phyloP scores from a whole-genome alignment of 2,329 filamentous ascomycete species.

The Drechslera avenae region DNA sequence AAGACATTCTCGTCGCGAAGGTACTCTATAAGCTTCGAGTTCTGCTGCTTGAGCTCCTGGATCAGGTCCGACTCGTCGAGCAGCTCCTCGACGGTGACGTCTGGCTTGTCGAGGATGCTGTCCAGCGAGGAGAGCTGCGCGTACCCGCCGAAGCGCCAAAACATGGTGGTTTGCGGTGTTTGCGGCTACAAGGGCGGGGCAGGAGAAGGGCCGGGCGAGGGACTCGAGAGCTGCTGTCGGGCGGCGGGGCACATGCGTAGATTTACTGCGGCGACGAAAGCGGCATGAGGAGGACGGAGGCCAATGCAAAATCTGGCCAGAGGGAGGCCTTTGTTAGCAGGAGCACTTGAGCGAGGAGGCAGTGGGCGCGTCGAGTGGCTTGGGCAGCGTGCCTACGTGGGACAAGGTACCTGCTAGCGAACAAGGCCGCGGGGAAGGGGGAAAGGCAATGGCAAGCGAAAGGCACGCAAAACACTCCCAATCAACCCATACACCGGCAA shows the following conservation, averaged over 20 bases:
- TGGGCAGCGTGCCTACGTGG: slow-evolving; percentile 21
- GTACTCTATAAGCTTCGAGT: slow-evolving; percentile 96
- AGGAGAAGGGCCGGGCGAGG: slow-evolving; percentile 29
- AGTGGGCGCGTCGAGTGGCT: slow-evolving; percentile 20
- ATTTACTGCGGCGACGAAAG: slow-evolving; percentile 18
- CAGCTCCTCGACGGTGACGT: slow-evolving; percentile 93
- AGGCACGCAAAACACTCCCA: slow-evolving; percentile 12
- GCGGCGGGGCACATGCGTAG: slow-evolving; percentile 30
- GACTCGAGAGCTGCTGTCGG: slow-evolving; percentile 35
- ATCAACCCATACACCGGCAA: slow-evolving; percentile 24
- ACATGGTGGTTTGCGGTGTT: slow-evolving; percentile 71
- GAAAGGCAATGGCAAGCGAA: slow-evolving; percentile 19
- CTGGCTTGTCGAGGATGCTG: slow-evolving; percentile 91
- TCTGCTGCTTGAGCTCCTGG: slow-evolving; percentile 97
- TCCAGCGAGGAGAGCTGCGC: slow-evolving; percentile 97
- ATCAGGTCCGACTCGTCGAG: slow-evolving; percentile 96
- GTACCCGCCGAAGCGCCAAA: slow-evolving; percentile 99
- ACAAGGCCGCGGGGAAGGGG: slow-evolving; percentile 7
- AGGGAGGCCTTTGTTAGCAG: slow-evolving; percentile 14
- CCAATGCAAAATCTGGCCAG: slow-evolving; percentile 15
- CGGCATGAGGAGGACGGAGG: slow-evolving; percentile 21
- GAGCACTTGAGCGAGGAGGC: slow-evolving; percentile 13
- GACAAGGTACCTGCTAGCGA: slow-evolving; percentile 31
- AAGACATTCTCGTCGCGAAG: slow-evolving; percentile 86
- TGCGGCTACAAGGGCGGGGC: slow-evolving; percentile 36